Evolutionary conservation across 1,139 yeast genomes (phyloP).

Genomic region (Sugiyamaella japonica): DNA sequence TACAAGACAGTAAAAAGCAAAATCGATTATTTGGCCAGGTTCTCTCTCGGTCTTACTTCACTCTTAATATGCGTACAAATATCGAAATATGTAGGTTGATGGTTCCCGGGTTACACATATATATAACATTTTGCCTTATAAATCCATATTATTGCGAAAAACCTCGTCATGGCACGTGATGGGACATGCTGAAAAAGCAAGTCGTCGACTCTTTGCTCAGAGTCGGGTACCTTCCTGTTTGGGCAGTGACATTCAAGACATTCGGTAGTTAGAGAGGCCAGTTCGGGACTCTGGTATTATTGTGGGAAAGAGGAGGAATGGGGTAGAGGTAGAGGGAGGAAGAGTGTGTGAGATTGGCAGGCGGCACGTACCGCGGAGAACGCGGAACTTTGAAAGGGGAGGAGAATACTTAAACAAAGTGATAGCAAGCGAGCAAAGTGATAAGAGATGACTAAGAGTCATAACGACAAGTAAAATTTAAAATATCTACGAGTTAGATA

Average conservation of each 20-base stretch:
- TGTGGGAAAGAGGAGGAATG: no score
- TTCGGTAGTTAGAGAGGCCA: neutral
- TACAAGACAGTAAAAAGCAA: neutral
- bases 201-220: neutral
- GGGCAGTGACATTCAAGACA: neutral
- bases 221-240: slow-evolving; percentile 9
- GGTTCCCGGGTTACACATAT: neutral
- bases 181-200: slow-evolving; percentile 1
- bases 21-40: neutral
- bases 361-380: no score
- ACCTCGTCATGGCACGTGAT: slow-evolving; percentile 13
- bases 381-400: no score
- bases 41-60: neutral
- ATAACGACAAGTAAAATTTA: no score
- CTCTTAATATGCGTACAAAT: slow-evolving; percentile 5
- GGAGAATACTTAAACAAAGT: no score
- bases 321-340: no score
- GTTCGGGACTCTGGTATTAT: no score
- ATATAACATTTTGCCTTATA: slow-evolving; percentile 10
- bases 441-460: neutral
- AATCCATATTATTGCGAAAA: slow-evolving; percentile 10
- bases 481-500: neutral
- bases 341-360: no score
- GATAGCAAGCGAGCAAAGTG: no score
- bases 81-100: neutral